Percentiles rank a stretch among this genome's conserved stretches.
Conservation (phyloP, 371 early-diverging fungal genomes). For the Mortierella sp. region DNA sequence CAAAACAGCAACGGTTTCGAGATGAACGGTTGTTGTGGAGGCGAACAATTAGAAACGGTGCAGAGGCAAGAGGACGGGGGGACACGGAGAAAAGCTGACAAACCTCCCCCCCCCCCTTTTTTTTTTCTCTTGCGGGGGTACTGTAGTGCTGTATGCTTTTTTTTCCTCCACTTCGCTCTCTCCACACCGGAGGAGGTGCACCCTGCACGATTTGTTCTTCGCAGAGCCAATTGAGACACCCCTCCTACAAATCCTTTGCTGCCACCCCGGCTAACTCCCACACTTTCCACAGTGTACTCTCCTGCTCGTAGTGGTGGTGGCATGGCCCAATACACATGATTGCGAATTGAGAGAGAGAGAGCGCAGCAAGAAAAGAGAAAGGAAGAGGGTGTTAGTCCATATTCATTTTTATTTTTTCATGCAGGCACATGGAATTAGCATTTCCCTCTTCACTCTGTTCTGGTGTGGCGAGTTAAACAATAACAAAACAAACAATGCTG, state of each 20-base stretch:
- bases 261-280: not conserved
- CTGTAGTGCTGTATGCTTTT: not conserved
- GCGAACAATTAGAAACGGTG: not conserved
- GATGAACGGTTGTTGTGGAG: not conserved
- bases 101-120: not conserved
- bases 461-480: not conserved
- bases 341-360: too few species aligned
- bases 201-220: not conserved
- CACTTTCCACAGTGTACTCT: not conserved
- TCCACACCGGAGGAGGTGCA: not conserved
- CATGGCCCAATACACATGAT: not conserved
- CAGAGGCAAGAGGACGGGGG: too few species aligned
- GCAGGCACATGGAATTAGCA: slow-evolving; percentile 6
- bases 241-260: too few species aligned
- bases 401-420: not conserved
- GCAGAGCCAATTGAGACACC: not conserved
- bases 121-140: not conserved
- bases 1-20: not conserved
- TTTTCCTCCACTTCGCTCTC: not conserved
- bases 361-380: not conserved
- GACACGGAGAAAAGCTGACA: slow-evolving; percentile 11
- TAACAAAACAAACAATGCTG: not conserved
- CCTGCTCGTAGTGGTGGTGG: not conserved
- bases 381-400: too few species aligned
- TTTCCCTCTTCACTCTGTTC: not conserved